Evolutionary conservation across 116 monocot species (phyloP), one percentile per base, ranked within the genome.

Genomic region (Trichopus zeylanicus): DNA sequence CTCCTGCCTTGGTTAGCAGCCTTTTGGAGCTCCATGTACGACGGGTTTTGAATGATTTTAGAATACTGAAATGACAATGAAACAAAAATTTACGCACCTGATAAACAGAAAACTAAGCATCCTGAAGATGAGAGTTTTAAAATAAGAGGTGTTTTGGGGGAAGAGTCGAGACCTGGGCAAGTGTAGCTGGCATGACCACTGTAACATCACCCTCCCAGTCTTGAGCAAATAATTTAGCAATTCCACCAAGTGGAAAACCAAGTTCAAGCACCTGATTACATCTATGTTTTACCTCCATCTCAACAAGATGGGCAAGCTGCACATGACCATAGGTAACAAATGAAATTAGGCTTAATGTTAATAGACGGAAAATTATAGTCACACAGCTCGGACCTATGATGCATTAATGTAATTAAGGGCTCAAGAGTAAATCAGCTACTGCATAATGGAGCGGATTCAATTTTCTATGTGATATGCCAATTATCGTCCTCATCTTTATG

Each of bases 201-300:
- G 95, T 90, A 9, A 95, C 81, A 71, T 95, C 90, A 55, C 95
- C 95, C 53, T 90, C 95, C 95, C 95, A 95, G 47, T 95, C 95
- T 73, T 95, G 91, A 67, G 95, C 81, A 67, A 95, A 95, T 53
- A 95, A 63, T 61, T 95, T 95, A 3, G 87, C 87, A 26, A 95
- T 33, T 52, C 87, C 87, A 13, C 84, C 84, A 51, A 95, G 26
- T 26, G 95, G 95, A 68, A 87, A 81, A n/a, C 95, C 90, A 32
- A 95, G 84, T 67, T 90, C 87, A 15, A 81, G 73, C 53, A 95
- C 63, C 70, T 95, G 95, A 46, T 90, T 95, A 78, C 86, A 95
- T 65, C 95, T 77, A 67, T 90, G 95, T 62, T 95, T 95, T 18
- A 95, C 83, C 70, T 95, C 87, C 91, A 90, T 87, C 68, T 90